Evolutionary conservation across 1,284 basidiomycete genomes (phyloP), one percentile per base, ranked within the genome.

Genomic region (Tylopilus sp.): DNA sequence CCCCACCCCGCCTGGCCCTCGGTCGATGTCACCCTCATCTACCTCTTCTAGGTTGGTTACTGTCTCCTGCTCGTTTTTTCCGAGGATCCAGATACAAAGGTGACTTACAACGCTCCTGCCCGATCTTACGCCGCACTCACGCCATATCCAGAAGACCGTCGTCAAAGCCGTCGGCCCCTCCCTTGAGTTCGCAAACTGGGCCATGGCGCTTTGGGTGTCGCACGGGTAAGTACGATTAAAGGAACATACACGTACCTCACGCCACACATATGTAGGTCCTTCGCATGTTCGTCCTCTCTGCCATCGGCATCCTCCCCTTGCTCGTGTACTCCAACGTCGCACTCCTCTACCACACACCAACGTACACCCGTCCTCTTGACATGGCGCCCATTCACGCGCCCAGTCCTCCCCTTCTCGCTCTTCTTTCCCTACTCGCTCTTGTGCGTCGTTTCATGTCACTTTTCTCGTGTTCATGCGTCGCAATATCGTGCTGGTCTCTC

Each of bases 151-250:
- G 82, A 75, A 71, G 45, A 78, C 86, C 0, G 67, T 92, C 6
- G 77, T 86, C 1, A 82, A 88, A 58, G 90, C 84, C 6, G 86
- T 92, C 10, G 92, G 92, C 0, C 64, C 88, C 4, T 76, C 86
- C 1, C 77, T 95, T 37, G 87, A 93, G 0, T 63, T 89, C 23
- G 79, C 88, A 4, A 94, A 96, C 62, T 86, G 89, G 77, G 59
- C 88, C 7, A 86, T 92, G 79, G 90, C 87, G 0, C 67, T 80
- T 3, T 95, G 91, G 89, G 87, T 0, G 78, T 94, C 35, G 74
- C 84, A 55, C 94, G 87, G 80, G 87, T 92, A 57, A 29, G 77
- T 59, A 4, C 10, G 2, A 2, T 19, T 1, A 2, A 16, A 9
- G 16, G 1, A 8, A 4, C 7, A 0, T 30, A 11, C 2, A 13